Conservation (phyloP, 1,284 basidiomycete genomes). For the Austroboletus novae-zelandiae region DNA sequence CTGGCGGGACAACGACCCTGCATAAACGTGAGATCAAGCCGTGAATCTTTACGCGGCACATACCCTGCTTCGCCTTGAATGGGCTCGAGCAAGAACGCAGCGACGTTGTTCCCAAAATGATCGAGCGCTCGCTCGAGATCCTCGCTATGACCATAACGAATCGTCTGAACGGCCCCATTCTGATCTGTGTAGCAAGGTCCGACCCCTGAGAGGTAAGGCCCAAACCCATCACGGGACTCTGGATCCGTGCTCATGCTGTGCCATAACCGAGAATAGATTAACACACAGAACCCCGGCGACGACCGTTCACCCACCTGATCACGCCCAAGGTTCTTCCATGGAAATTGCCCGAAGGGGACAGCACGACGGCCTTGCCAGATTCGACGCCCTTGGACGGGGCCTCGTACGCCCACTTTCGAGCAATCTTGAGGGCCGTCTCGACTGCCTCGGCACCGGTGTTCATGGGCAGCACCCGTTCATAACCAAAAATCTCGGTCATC, state of each 20-base stretch:
- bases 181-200: constrained; percentile 72
- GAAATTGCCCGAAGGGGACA: constrained; percentile 91
- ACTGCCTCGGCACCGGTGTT: constrained; percentile 99
- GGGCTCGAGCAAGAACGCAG: constrained; percentile 94
- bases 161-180: constrained; percentile 48
- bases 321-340: constrained; percentile 93
- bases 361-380: constrained; percentile 78
- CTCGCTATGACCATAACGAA: constrained; percentile 80
- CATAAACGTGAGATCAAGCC: too few relatives aligned
- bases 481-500: constrained; percentile 83
- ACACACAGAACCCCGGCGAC: neutral
- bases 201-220: constrained; percentile 85
- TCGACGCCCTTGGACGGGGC: constrained; percentile 59
- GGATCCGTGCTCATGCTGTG: constrained; percentile 93
- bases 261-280: constrained; percentile 15
- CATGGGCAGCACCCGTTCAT: constrained; percentile 98
- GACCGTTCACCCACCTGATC: constrained; percentile 55
- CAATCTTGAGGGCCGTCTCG: constrained; percentile 84
- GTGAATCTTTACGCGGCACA: constrained; percentile 29
- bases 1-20: constrained; percentile 87
- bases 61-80: constrained; percentile 98
- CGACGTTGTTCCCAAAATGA: constrained; percentile 80
- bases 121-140: constrained; percentile 85
- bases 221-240: constrained; percentile 84
- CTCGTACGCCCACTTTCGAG: constrained; percentile 95